Conservation (phyloP, 2,329 filamentous ascomycete species). For the Fusarium sp. region DNA sequence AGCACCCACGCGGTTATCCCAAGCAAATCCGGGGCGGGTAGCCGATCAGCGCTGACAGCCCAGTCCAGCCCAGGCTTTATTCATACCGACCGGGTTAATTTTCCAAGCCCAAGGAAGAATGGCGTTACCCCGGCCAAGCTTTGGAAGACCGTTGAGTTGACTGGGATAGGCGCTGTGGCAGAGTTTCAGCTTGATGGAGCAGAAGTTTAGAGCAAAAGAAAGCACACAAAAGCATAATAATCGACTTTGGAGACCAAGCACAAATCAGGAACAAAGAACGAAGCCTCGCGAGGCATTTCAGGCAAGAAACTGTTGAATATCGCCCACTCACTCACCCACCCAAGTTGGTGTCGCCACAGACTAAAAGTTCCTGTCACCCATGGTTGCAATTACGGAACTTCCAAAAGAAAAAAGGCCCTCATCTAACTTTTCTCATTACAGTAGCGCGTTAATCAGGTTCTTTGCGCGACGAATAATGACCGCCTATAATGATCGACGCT, state of each 20-base stretch:
- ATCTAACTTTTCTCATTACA: constrained; percentile 38
- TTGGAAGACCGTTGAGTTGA: constrained; percentile 15
- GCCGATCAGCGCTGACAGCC: constrained; percentile 43
- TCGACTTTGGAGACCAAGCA: neutral
- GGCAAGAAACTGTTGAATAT: too few relatives aligned
- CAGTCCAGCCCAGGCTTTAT: constrained; percentile 5
- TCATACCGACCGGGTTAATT: constrained; percentile 9
- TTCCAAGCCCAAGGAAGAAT: constrained; percentile 17
- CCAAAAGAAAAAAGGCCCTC: constrained; percentile 18
- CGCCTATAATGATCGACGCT: constrained; percentile 19
- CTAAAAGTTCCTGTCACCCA: neutral
- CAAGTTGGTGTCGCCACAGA: neutral
- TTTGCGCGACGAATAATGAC: constrained; percentile 16
- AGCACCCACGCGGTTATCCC: constrained; percentile 15
- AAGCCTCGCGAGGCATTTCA: constrained; percentile 3
- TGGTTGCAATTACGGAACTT: constrained; percentile 16
- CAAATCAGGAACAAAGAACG: constrained; percentile 1
- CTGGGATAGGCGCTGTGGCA: constrained; percentile 23
- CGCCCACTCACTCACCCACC: too few relatives aligned
- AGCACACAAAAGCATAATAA: constrained; percentile 5
- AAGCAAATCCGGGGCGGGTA: constrained; percentile 48
- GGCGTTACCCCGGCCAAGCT: constrained; percentile 3
- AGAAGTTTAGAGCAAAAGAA: neutral
- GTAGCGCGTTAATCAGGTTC: constrained; percentile 28
- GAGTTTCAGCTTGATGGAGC: constrained; percentile 37